Percentiles rank a stretch among this genome's conserved stretches.
Evolutionary conservation across 129 eudicot genomes (phyloP).

Genomic region (Logfia minima): DNA sequence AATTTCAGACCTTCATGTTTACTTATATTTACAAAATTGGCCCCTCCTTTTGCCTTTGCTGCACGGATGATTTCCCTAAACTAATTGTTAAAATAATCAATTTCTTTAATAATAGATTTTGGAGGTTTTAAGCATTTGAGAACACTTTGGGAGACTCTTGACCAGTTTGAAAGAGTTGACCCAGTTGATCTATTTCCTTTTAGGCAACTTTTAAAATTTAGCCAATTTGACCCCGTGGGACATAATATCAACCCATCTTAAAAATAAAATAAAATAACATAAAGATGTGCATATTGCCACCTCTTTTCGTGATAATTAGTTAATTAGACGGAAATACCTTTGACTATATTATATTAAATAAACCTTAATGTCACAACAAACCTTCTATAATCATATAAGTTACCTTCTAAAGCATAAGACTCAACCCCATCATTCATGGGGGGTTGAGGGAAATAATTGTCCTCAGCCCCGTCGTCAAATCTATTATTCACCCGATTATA

Average conservation of each 20-base stretch:
- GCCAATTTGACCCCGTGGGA: neutral
- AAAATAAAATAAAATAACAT: too few species aligned
- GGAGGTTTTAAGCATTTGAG: neutral
- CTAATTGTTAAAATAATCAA: slow-evolving; percentile 1
- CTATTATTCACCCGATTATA: slow-evolving; percentile 37
- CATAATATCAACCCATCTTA: neutral
- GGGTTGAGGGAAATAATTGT: slow-evolving; percentile 43
- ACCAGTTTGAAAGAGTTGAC: neutral
- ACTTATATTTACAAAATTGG: too few species aligned
- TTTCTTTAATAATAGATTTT: neutral
- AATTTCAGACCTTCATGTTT: too few species aligned
- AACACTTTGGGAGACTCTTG: neutral
- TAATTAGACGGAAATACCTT: slow-evolving; percentile 14
- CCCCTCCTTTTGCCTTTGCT: too few species aligned
- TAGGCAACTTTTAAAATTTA: neutral
- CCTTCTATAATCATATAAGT: slow-evolving; percentile 1
- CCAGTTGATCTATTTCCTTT: neutral
- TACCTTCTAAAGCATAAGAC: slow-evolving; percentile 63
- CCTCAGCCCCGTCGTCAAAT: slow-evolving; percentile 40
- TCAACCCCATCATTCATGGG: slow-evolving; percentile 36
- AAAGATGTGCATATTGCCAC: neutral
- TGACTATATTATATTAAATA: neutral
- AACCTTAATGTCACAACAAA: neutral
- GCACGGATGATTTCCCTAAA: too few species aligned
- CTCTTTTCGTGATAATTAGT: neutral